Percentiles rank a stretch among this genome's conserved stretches.
phyloP scores from a whole-genome alignment of 2,329 filamentous ascomycete species.

The Verticillium alfalfae region DNA sequence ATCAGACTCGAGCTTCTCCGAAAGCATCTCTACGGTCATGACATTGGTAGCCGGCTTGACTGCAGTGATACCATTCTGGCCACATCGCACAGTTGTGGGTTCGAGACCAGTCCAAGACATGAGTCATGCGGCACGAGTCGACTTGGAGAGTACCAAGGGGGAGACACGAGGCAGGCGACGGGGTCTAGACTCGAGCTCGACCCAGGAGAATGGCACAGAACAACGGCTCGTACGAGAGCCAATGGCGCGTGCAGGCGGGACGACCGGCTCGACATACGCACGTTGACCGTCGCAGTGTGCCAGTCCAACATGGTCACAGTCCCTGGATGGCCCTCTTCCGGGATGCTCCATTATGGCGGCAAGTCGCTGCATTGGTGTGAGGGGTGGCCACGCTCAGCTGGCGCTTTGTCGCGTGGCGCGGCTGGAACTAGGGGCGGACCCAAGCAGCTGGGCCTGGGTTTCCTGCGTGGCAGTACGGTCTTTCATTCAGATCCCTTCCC shows the following conservation, averaged over 20 bases:
- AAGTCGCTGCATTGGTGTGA: neutral
- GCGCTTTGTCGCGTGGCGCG: neutral
- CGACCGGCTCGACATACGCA: neutral
- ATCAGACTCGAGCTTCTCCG: neutral
- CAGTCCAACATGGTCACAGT: neutral
- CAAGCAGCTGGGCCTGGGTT: neutral
- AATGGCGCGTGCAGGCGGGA: neutral
- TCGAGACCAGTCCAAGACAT: neutral
- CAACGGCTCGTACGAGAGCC: conserved; percentile 4
- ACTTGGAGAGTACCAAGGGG: neutral
- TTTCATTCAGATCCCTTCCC: neutral
- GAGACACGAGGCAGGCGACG: neutral
- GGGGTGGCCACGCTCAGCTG: neutral
- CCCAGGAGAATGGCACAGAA: neutral
- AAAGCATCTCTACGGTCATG: neutral
- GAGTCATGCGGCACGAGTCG: neutral
- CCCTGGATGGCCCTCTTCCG: neutral
- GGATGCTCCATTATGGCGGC: neutral
- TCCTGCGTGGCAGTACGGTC: neutral
- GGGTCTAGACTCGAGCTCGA: neutral
- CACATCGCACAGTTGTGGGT: neutral
- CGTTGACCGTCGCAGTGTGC: neutral
- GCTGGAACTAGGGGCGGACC: neutral
- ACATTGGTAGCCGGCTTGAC: neutral
- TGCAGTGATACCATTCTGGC: neutral